Percentiles rank a stretch among this genome's conserved stretches.
These are phyloP conservation scores for Coriaria nepalensis DNA, from an alignment of 306 rosid genomes.

Conservation along the genomic window DNA sequence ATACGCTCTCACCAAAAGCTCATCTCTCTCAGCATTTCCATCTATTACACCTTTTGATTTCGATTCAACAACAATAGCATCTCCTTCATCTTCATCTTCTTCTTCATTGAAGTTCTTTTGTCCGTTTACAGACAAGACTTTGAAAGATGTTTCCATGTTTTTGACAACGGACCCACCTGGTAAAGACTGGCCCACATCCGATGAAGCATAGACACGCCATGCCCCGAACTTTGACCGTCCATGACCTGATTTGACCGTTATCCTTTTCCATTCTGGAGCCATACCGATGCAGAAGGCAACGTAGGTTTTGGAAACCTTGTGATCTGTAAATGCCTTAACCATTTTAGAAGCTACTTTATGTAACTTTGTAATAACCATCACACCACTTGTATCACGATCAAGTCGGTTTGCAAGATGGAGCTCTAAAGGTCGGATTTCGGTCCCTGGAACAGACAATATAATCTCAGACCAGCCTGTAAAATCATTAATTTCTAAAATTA, in stretches of 20 bases:
- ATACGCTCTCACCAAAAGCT: constrained; percentile 56
- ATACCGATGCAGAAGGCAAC: constrained; percentile 51
- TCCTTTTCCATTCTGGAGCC: constrained; percentile 46
- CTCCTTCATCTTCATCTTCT: constrained; percentile 17
- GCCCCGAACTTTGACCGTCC: constrained; percentile 86
- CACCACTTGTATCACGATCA: constrained; percentile 79
- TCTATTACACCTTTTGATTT: constrained; percentile 24
- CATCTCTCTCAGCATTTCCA: constrained; percentile 25
- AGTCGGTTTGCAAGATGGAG: constrained; percentile 86
- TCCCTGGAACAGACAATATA: constrained; percentile 18
- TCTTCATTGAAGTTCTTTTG: constrained; percentile 29
- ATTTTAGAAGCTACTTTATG: constrained; percentile 74
- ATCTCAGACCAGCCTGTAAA: constrained; percentile 4
- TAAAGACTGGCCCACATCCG: constrained; percentile 53
- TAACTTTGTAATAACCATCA: constrained; percentile 62
- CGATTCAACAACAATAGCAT: constrained; percentile 37
- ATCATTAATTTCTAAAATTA: not conserved
- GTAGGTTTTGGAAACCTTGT: constrained; percentile 58
- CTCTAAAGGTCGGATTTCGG: constrained; percentile 22
- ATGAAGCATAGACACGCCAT: constrained; percentile 70
- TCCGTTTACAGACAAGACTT: constrained; percentile 44
- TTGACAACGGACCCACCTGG: constrained; percentile 81
- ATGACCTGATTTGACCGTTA: constrained; percentile 64
- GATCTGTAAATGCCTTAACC: constrained; percentile 71
- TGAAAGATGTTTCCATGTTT: constrained; percentile 73